Conservation (phyloP, 2,329 filamentous ascomycete genomes). For the Pyricularia sp. region DNA sequence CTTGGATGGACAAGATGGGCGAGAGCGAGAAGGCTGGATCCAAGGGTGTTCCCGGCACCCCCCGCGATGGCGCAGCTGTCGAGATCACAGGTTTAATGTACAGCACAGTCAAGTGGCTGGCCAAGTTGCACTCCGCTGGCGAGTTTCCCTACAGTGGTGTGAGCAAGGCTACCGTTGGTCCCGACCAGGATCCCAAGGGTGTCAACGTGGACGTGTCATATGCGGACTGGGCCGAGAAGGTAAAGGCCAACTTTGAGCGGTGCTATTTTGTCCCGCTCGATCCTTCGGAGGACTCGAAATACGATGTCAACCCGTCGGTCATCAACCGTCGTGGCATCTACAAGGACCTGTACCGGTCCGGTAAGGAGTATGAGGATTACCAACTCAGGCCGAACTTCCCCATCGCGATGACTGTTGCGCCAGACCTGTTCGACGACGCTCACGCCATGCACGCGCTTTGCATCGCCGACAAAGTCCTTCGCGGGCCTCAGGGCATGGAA, state of each 20-base stretch:
- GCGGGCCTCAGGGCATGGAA: slow-evolving; percentile 86
- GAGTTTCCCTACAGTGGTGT: slow-evolving; percentile 65
- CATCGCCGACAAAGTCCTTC: slow-evolving; percentile 64
- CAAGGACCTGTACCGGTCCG: slow-evolving; percentile 89
- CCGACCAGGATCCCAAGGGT: slow-evolving; percentile 30
- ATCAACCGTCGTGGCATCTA: slow-evolving; percentile 92
- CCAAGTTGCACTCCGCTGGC: slow-evolving; percentile 50
- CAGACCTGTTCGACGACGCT: slow-evolving; percentile 66
- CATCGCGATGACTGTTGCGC: slow-evolving; percentile 89
- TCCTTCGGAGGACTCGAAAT: slow-evolving; percentile 55
- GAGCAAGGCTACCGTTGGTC: slow-evolving; percentile 27
- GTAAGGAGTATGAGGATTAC: slow-evolving; percentile 95
- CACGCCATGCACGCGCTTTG: slow-evolving; percentile 72
- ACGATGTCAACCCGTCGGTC: slow-evolving; percentile 67
- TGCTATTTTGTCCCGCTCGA: slow-evolving; percentile 76
- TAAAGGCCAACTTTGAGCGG: slow-evolving; percentile 80
- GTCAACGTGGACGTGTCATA: slow-evolving; percentile 45
- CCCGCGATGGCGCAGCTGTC: slow-evolving; percentile 84
- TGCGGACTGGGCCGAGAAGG: slow-evolving; percentile 62
- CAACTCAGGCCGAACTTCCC: slow-evolving; percentile 90
- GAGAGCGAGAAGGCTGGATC: slow-evolving; percentile 82
- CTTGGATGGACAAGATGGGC: slow-evolving; percentile 99
- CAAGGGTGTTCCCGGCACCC: slow-evolving; percentile 92
- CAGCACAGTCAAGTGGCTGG: slow-evolving; percentile 75
- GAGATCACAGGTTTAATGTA: slow-evolving; percentile 92